Evolutionary conservation across 2,329 filamentous ascomycete genomes (phyloP).

Genomic region (Alternaria triticimaculans): DNA sequence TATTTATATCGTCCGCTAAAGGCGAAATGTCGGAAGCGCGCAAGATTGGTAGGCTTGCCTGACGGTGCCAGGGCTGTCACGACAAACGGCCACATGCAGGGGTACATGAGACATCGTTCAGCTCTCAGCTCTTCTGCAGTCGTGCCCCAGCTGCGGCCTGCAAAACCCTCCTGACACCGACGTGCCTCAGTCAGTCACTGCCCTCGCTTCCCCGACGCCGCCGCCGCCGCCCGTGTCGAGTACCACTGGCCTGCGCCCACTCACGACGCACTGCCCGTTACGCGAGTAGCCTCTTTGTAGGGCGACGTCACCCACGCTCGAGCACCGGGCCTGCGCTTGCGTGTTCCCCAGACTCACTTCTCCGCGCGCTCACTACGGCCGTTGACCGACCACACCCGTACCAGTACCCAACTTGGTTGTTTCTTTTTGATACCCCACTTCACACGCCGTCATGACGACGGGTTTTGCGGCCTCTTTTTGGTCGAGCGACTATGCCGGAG

Average conservation of each 20-base stretch:
- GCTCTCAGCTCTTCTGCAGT: conserved; percentile 8
- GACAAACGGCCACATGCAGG: conserved; percentile 11
- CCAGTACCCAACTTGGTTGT: conserved; percentile 6
- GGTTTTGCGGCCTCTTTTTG: conserved; percentile 95
- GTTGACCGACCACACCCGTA: conserved; percentile 12
- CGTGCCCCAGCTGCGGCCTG: conserved; percentile 9
- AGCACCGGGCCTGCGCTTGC: conserved; percentile 23
- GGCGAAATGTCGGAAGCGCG: conserved; percentile 14
- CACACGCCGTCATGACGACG: conserved; percentile 37
- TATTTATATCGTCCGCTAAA: conserved; percentile 13
- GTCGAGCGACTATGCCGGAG: conserved; percentile 96
- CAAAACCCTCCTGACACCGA: conserved; percentile 15
- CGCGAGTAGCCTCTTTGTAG: conserved; percentile 14
- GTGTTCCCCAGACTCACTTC: conserved; percentile 34
- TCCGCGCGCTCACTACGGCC: conserved; percentile 36
- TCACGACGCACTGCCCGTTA: conserved; percentile 2
- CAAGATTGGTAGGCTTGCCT: conserved; percentile 8
- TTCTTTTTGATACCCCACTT: conserved; percentile 13
- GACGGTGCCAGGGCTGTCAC: conserved; percentile 8
- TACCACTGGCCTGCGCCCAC: conserved; percentile 5
- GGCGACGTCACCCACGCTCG: conserved; percentile 4
- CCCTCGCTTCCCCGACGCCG: background rate
- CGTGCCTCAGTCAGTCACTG: background rate
- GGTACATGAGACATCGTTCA: conserved; percentile 14
- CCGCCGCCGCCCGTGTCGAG: conserved; percentile 5